Evolutionary conservation across 371 early-diverging fungal species (phyloP).

Genomic region (Mortierella sp.): DNA sequence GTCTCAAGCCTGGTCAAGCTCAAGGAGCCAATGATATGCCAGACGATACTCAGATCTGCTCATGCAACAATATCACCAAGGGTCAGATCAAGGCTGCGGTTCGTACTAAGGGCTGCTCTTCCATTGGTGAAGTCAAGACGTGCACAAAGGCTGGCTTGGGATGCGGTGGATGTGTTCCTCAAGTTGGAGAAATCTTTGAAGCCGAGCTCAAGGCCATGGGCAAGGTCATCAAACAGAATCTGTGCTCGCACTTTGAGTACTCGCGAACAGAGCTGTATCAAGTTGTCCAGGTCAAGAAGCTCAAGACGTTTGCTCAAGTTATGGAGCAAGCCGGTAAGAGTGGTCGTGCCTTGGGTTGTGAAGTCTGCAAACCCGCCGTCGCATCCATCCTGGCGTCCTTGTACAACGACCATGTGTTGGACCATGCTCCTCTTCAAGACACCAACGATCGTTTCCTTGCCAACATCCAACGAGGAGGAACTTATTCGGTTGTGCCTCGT

Average conservation of each 20-base stretch:
- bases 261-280: constrained; percentile 71
- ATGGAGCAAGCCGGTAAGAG: constrained; percentile 58
- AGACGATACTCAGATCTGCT: constrained; percentile 76
- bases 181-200: constrained; percentile 68
- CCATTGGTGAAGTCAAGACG: constrained; percentile 66
- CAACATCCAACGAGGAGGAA: constrained; percentile 77
- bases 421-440: constrained; percentile 68
- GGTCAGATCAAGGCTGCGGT: constrained; percentile 62
- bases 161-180: constrained; percentile 73
- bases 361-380: constrained; percentile 72
- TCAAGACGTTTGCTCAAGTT: constrained; percentile 62
- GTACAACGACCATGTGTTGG: constrained; percentile 72
- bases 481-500: constrained; percentile 76
- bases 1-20: constrained; percentile 55
- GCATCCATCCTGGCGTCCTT: constrained; percentile 76
- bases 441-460: constrained; percentile 79
- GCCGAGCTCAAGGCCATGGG: constrained; percentile 68
- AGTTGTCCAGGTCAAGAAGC: constrained; percentile 67
- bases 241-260: constrained; percentile 72
- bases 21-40: constrained; percentile 62
- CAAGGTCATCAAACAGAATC: constrained; percentile 58
- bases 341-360: constrained; percentile 58
- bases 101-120: constrained; percentile 55
- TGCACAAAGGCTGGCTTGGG: constrained; percentile 70
- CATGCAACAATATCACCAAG: constrained; percentile 76